Conservation (phyloP, 2,329 filamentous ascomycete genomes). For the Aspergillus sp. region DNA sequence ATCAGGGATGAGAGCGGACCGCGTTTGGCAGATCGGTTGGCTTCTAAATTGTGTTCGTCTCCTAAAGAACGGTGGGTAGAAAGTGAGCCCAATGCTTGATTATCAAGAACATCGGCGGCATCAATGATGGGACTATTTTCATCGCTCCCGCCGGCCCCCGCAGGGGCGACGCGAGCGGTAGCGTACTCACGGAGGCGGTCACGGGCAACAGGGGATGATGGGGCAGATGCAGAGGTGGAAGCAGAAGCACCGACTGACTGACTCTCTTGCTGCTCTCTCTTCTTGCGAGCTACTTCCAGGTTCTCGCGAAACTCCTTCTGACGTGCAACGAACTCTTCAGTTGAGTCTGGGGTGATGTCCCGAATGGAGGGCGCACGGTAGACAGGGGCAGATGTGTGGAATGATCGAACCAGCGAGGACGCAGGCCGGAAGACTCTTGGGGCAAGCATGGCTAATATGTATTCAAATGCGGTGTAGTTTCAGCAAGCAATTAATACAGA, state of each 20-base stretch:
- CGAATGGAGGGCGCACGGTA: slow-evolving; percentile 72
- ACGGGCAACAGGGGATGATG: slow-evolving; percentile 30
- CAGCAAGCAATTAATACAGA: background rate
- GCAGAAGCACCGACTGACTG: slow-evolving; percentile 55
- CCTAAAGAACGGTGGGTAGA: slow-evolving; percentile 51
- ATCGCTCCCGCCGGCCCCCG: slow-evolving; percentile 48
- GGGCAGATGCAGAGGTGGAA: slow-evolving; percentile 45
- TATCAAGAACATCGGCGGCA: slow-evolving; percentile 40
- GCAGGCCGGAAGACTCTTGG: slow-evolving; percentile 51
- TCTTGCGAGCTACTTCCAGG: slow-evolving; percentile 71
- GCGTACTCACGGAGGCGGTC: slow-evolving; percentile 38
- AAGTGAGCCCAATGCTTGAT: slow-evolving; percentile 61
- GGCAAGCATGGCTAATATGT: slow-evolving; percentile 39
- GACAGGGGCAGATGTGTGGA: slow-evolving; percentile 55
- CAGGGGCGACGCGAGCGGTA: slow-evolving; percentile 44
- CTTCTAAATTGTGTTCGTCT: slow-evolving; percentile 61
- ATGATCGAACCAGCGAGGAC: slow-evolving; percentile 55
- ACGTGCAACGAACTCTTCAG: slow-evolving; percentile 74
- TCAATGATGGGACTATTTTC: slow-evolving; percentile 36
- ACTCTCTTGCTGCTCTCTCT: slow-evolving; percentile 83
- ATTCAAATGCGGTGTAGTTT: slow-evolving; percentile 5
- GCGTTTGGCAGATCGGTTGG: slow-evolving; percentile 62
- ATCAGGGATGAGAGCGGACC: slow-evolving; percentile 82
- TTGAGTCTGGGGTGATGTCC: slow-evolving; percentile 74
- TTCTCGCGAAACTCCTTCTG: slow-evolving; percentile 86